Percentiles rank a stretch among this genome's conserved stretches.
Conservation (phyloP, 164 flowering plant genomes). For the Umbilicus rupestris region DNA sequence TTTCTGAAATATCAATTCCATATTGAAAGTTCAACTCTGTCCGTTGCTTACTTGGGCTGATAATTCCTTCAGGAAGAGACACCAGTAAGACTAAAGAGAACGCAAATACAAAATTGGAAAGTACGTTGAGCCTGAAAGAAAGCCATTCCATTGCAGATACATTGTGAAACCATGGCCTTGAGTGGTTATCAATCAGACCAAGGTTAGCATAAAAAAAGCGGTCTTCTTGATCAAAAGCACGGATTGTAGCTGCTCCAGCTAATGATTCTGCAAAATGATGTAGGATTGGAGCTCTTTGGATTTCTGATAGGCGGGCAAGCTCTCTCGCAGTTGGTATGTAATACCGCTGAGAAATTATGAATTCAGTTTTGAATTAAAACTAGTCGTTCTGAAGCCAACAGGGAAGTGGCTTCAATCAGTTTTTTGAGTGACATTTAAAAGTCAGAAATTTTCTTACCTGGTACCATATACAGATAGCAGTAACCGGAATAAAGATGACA, state of each 20-base stretch:
- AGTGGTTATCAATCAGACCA: slow-evolving; percentile 49
- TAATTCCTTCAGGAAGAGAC: slow-evolving; percentile 81
- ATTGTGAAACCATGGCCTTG: slow-evolving; percentile 92
- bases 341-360: slow-evolving; percentile 44
- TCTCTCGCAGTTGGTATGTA: slow-evolving; percentile 92
- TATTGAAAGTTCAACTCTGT: background rate
- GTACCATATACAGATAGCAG: slow-evolving; percentile 81
- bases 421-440: background rate
- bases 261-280: slow-evolving; percentile 95
- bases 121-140: slow-evolving; percentile 65
- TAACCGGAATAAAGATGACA: slow-evolving; percentile 76
- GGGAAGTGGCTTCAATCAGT: background rate
- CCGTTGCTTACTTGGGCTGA: slow-evolving; percentile 76
- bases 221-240: slow-evolving; percentile 67
- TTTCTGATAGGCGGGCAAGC: slow-evolving; percentile 70
- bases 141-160: slow-evolving; percentile 97
- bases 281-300: slow-evolving; percentile 79
- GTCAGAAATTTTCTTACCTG: slow-evolving; percentile 44
- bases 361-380: background rate
- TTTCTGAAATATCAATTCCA: background rate
- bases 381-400: background rate
- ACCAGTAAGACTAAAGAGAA: slow-evolving; percentile 76
- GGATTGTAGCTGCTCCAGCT: slow-evolving; percentile 78
- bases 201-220: slow-evolving; percentile 54
- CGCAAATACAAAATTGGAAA: slow-evolving; percentile 82